Conservation (phyloP, 371 early-diverging fungal species). For the Nematocida ausubeli region DNA sequence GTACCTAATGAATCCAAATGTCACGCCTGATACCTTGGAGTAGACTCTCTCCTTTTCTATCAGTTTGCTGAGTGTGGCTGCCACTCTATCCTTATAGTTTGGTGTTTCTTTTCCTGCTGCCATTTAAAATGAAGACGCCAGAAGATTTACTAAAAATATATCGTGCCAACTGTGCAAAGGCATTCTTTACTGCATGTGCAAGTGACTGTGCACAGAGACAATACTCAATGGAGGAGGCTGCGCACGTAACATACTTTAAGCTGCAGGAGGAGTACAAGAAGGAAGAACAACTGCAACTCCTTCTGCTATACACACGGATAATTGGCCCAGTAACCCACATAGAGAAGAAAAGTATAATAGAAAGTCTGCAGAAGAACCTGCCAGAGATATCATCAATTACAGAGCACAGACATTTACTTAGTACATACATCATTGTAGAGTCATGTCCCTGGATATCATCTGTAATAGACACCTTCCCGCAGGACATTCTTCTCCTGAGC, state of each 20-base stretch:
- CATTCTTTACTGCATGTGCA: constrained; percentile 6
- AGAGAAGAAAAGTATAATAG: not conserved
- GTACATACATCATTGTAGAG: not conserved
- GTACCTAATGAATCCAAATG: constrained; percentile 7
- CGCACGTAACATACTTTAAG: constrained; percentile 21
- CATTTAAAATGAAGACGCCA: constrained; percentile 5
- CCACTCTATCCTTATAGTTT: not conserved
- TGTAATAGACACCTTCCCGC: not conserved
- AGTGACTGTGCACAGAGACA: not conserved
- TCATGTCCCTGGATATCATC: not conserved
- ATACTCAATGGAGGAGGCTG: not conserved
- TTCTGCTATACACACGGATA: constrained; percentile 1
- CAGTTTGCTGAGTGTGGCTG: not conserved
- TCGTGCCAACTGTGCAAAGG: not conserved
- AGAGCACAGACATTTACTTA: not conserved
- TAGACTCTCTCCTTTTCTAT: constrained; percentile 28
- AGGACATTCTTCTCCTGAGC: not conserved
- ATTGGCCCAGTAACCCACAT: not conserved
- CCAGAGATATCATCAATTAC: not conserved
- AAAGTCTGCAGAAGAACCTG: not conserved
- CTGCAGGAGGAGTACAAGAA: not conserved
- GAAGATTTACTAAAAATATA: constrained; percentile 29
- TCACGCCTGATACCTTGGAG: constrained; percentile 16
- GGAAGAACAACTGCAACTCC: not conserved
- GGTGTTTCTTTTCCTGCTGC: not conserved